Evolutionary conservation across 208 protist species (phyloP).

Genomic region (Leishmania lainsoni): DNA sequence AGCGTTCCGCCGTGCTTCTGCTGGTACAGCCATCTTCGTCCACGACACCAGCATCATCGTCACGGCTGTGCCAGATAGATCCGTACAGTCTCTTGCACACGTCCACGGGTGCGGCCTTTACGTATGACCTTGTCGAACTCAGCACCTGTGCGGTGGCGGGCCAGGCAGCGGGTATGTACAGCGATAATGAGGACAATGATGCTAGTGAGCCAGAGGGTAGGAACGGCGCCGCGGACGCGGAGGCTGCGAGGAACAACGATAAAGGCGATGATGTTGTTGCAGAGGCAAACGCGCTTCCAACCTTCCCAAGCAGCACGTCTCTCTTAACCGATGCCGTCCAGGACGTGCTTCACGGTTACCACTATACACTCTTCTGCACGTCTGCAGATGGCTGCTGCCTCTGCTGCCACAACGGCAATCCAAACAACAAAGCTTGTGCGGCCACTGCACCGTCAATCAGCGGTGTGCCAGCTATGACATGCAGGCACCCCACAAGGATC

Average conservation of each 20-base stretch:
- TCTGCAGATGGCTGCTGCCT: neutral
- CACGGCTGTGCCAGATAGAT: slow-evolving; percentile 17
- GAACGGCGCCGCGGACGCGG: neutral
- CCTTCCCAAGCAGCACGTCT: slow-evolving; percentile 4
- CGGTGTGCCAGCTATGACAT: neutral
- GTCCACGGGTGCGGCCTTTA: slow-evolving; percentile 10
- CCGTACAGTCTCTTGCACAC: slow-evolving; percentile 26
- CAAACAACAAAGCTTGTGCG: neutral
- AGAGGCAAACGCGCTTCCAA: neutral
- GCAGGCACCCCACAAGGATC: neutral
- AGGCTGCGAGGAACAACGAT: neutral
- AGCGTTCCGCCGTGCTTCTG: slow-evolving; percentile 22
- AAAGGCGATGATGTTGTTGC: slow-evolving; percentile 1
- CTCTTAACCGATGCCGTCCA: slow-evolving; percentile 18
- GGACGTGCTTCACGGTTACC: slow-evolving; percentile 21
- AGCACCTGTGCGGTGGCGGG: neutral
- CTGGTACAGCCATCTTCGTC: neutral
- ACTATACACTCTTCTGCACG: slow-evolving; percentile 25
- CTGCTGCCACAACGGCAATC: neutral
- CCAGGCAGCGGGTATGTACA: neutral
- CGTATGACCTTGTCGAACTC: slow-evolving; percentile 21
- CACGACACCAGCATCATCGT: neutral
- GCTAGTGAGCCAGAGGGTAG: neutral
- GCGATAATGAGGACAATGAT: neutral
- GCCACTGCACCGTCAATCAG: neutral